Evolutionary conservation across 176 grass and related monocot species (phyloP).

Genomic region (Tillandsia leiboldiana): DNA sequence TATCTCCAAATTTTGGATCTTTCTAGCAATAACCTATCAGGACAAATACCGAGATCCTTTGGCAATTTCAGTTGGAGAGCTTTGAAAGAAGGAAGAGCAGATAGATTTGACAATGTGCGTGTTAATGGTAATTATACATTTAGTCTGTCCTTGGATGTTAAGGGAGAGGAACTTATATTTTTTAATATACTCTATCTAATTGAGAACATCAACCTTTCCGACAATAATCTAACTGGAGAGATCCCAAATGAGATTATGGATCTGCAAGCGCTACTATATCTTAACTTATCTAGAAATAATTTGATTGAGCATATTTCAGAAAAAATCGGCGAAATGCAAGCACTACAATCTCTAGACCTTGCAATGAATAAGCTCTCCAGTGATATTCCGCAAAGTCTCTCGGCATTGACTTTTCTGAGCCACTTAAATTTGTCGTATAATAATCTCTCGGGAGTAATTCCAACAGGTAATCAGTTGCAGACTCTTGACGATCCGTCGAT

Average conservation of each 20-base stretch:
- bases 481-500: conserved; percentile 18
- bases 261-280: background rate
- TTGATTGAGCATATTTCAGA: conserved; percentile 5
- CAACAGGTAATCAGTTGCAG: conserved; percentile 28
- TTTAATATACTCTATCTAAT: background rate
- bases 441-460: conserved; percentile 17
- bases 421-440: background rate
- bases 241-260: conserved; percentile 9
- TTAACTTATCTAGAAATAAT: conserved; percentile 9
- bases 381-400: conserved; percentile 16
- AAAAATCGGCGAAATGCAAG: conserved; percentile 3
- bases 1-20: too few species aligned
- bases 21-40: too few species aligned
- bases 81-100: too few species aligned
- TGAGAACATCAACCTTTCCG: background rate
- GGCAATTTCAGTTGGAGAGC: too few species aligned
- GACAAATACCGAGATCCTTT: too few species aligned
- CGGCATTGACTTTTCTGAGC: conserved; percentile 12
- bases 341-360: conserved; percentile 15
- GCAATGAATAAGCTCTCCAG: conserved; percentile 15
- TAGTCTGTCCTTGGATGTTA: background rate
- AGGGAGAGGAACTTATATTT: background rate
- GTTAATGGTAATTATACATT: too few species aligned
- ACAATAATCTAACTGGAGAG: background rate
- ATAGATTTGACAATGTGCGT: too few species aligned